Base-by-base conservation (phyloP, 768 basidiomycete genomes). In the Tephrocybe sp. region DNA sequence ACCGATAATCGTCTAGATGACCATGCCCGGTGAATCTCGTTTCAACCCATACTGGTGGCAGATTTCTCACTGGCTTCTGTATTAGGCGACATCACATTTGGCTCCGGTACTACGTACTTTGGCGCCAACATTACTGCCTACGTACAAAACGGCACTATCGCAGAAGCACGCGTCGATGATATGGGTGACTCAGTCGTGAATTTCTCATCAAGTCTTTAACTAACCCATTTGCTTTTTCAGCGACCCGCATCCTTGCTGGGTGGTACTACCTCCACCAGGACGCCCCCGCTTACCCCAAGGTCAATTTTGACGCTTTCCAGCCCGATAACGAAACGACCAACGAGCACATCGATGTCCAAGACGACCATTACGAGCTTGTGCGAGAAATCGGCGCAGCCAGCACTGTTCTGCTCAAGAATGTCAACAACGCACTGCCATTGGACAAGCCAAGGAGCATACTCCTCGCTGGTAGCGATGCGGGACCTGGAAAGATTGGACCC, bases 381-480 rank as follows among this genome's bases (percentile, higher is more conserved):
- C 76, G 86, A 26, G 73, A 87, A 60, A 82, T 94, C 38, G 90
- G 85, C 15, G 77, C 85, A 0, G 84, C 87, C 0, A 84, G 85
- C 44, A 83, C 81, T 0, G 86, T 91, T 12, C 71, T 93, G 22
- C 69, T 93, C 54, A 92, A 92, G 75, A 93, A 93, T 60, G 69
- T 69, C 21, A 63, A 70, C 12, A 71, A 71, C 4, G 77, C 72
- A 27, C 62, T 91, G 52, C 81, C 92, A 26, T 58, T 91, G 61
- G 65, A 73, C 40, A 80, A 78, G 51, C 80, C 81, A 9, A 73
- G 78, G 49, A 86, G 69, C 50, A 64, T 90, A 13, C 78, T 80
- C 1, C 56, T 89, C 39, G 71, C 86, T 45, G 88, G 87, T 18
- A 81, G 81, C 52, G 78, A 81, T 55, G 79, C 80, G 5, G 87